Evolutionary conservation across 2,329 filamentous ascomycete species (phyloP), one percentile per base, ranked within the genome.

Genomic region (Sporothrix schenckii): DNA sequence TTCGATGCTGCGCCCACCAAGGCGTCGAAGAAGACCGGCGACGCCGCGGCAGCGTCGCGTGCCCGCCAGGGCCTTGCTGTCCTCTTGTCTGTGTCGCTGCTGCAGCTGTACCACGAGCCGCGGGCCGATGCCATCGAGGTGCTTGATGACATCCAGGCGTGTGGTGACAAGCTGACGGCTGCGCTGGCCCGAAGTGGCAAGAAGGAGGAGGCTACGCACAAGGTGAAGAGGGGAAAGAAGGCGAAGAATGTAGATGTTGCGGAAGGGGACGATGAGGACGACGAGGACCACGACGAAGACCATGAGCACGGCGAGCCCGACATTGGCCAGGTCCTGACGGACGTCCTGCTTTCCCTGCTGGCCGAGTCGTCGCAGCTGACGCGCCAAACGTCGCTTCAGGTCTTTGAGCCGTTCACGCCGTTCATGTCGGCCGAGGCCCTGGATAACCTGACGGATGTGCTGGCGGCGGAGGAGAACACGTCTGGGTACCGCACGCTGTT

Each of bases 401-500:
- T 97, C 0, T 98, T 98, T 77, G 87, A 90, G 30, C 89, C 90
- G 0, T 97, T 97, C 78, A 91, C 92, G 3, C 81, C 87, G 16
- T 87, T 92, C 69, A 86, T 98, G 72, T 93, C 91, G 0, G 83
- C 85, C 5, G 87, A 91, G 70, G 92, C 92, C 0, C 80, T 98
- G 69, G 86, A 91, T 71, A 82, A 87, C 21, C 80, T 88, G 50
- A 84, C 83, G 0, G 87, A 92, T 73, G 89, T 96, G 2, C 83
- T 99, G 16, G 84, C 88, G 68, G 90, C 91, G 0, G 90, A 91
- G 70, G 95, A 98, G 79, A 96, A 87, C 76, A 83, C 91, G 49
- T 89, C 90, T 75, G 95, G 95, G 0, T 93, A 97, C 75, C 89
- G 93, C 76, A 90, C 94, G 73, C 84, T 99, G 21, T 99, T 98